Percentiles rank a stretch among this genome's conserved stretches.
These are phyloP conservation scores for Bipolaris victoriae DNA, from an alignment of 2,329 filamentous ascomycete genomes.

Conservation along the genomic window DNA sequence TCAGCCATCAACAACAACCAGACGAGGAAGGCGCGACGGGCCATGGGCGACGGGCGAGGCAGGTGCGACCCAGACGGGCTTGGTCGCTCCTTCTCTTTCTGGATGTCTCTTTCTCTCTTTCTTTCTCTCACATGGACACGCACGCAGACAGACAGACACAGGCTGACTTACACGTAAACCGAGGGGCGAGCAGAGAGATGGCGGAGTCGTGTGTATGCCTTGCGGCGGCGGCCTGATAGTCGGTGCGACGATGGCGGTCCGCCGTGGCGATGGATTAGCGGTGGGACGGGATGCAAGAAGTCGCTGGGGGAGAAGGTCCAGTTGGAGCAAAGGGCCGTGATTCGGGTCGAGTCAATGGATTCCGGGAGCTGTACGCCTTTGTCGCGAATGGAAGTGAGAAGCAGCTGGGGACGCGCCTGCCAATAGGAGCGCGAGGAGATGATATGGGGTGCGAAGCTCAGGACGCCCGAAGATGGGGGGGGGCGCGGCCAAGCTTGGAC, in stretches of 20 bases:
- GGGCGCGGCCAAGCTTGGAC: slow-evolving; percentile 12
- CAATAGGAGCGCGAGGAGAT: slow-evolving; percentile 20
- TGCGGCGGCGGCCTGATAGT: slow-evolving; percentile 7
- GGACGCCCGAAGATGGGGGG: slow-evolving; percentile 1
- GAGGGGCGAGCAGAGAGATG: not conserved
- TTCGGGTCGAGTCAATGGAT: slow-evolving; percentile 23
- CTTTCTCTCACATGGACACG: not conserved
- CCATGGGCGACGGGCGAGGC: slow-evolving; percentile 9
- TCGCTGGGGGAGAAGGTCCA: slow-evolving; percentile 10
- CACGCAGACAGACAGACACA: not conserved
- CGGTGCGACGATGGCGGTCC: slow-evolving; percentile 22
- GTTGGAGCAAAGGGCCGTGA: slow-evolving; percentile 14
- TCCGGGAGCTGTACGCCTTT: slow-evolving; percentile 5
- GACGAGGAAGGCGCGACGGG: not conserved
- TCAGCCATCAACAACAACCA: no score
- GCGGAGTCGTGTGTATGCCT: slow-evolving; percentile 3
- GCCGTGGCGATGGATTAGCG: slow-evolving; percentile 10
- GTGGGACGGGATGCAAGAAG: slow-evolving; percentile 24
- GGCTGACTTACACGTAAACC: not conserved
- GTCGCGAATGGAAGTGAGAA: slow-evolving; percentile 13
- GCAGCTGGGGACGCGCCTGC: slow-evolving; percentile 14
- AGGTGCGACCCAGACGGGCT: slow-evolving; percentile 15
- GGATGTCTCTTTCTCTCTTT: not conserved
- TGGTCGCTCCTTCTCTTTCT: not conserved
- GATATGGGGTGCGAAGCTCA: slow-evolving; percentile 10